Base-by-base conservation (phyloP, 2,329 filamentous ascomycete species). In the Lojkania enalia region DNA sequence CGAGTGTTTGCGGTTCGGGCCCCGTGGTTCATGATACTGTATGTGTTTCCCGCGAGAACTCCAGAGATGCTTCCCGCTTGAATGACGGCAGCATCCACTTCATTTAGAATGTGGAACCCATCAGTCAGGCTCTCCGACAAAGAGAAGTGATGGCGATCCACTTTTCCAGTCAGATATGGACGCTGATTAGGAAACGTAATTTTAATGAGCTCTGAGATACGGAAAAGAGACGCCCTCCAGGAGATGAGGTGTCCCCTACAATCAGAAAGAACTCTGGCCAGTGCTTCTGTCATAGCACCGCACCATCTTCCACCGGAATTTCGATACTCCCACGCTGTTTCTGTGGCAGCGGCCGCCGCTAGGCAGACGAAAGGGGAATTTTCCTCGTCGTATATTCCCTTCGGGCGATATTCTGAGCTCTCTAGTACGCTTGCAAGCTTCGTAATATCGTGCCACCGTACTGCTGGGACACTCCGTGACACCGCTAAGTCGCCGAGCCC, bases 291-390 rank as follows among this genome's bases (percentile, higher is more conserved):
- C 36, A 39, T 7, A 5, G 21, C 36, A 39, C 36, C 36, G 4
- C 6, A 5, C 12, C 12, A n/a, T 29, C 15, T 9, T 5, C 36
- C 36, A 7, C 16, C 18, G 7, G 20, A 5, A 27, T 29, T 39
- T 27, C 16, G 5, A 18, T 39, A 39, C 16, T 23, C 19, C 36
- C 36, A 39, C 13, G 36, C 36, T 4, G 36, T 39, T 16, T 39
- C 36, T 14, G 36, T 12, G 11, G 36, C 20, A 23, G 36, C 36
- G 4, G 36, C 36, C 7, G 36, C 36, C 9, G 21, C 36, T 23
- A 39, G 23, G 5, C 36, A 16, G 5, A 39, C 20, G 20, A 16
- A 5, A 20, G 6, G 12, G 9, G 25, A n/a, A 27, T 27, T 27
- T n/a, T n/a, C 25, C n/a, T 27, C 9, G n/a, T 9, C 9, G n/a